These are phyloP conservation scores for Blastocystis sp. DNA, from an alignment of 352 stramenopile species.

Conservation along the genomic window DNA sequence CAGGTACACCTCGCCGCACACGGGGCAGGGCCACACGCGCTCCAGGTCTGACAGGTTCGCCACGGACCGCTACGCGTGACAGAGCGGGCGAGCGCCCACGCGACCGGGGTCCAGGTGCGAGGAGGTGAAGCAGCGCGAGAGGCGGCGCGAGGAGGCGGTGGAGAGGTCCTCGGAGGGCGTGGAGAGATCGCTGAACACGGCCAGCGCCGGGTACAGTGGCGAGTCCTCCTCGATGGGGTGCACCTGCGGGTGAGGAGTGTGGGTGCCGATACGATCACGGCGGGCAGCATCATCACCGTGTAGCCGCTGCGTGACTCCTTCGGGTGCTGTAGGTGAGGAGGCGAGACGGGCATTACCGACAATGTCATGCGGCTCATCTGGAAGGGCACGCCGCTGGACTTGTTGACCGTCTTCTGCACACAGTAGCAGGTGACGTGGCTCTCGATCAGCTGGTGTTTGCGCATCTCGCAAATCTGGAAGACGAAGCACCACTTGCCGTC, in stretches of 20 bases:
- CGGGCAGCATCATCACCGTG: slow-evolving; percentile 33
- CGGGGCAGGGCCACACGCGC: slow-evolving; percentile 1
- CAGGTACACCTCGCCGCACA: slow-evolving; percentile 5
- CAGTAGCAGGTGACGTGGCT: slow-evolving; percentile 42
- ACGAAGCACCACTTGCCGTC: slow-evolving; percentile 84
- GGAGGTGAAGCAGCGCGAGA: slow-evolving; percentile 44
- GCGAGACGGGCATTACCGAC: background rate
- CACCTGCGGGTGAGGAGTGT: background rate
- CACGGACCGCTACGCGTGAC: background rate
- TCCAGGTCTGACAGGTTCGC: background rate
- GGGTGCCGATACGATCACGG: background rate
- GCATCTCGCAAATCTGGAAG: slow-evolving; percentile 83
- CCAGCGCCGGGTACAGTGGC: background rate
- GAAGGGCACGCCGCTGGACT: slow-evolving; percentile 39
- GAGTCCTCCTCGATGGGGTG: slow-evolving; percentile 39
- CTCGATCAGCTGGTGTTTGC: slow-evolving; percentile 75
- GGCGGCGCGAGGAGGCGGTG: background rate
- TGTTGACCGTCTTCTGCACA: slow-evolving; percentile 49
- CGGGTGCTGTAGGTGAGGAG: slow-evolving; percentile 1
- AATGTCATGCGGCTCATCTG: slow-evolving; percentile 52
- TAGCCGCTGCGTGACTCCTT: background rate
- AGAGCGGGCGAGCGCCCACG: background rate
- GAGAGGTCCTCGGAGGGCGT: background rate
- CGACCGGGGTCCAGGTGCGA: background rate
- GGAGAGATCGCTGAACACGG: background rate